These are phyloP conservation scores for Microsporum ferrugineum DNA, from an alignment of 2,329 filamentous ascomycete genomes.

Conservation along the genomic window DNA sequence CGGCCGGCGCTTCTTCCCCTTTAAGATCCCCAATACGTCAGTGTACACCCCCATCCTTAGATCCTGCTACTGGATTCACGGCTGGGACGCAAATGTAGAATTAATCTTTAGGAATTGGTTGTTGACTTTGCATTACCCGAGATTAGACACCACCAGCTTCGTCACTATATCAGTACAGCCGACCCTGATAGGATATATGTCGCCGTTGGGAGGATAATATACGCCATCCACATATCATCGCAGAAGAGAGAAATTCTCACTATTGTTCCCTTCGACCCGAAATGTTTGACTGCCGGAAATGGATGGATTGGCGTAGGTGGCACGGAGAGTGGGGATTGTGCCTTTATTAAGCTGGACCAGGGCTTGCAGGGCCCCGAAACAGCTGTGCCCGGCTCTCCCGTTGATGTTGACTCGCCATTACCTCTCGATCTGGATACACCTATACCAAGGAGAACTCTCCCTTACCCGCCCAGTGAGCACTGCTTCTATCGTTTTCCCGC, in stretches of 20 bases:
- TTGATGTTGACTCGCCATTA: constrained; percentile 47
- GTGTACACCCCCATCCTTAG: constrained; percentile 23
- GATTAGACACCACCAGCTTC: constrained; percentile 45
- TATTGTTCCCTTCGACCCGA: constrained; percentile 58
- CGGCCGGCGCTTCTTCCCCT: constrained; percentile 56
- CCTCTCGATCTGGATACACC: constrained; percentile 39
- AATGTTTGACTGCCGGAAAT: constrained; percentile 73
- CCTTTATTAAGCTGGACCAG: constrained; percentile 48
- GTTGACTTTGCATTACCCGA: neutral
- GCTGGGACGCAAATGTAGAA: neutral
- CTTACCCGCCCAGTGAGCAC: constrained; percentile 18
- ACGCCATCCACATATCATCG: constrained; percentile 56
- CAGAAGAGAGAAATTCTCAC: constrained; percentile 63
- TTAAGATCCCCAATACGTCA: constrained; percentile 55
- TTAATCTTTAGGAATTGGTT: neutral
- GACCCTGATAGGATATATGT: constrained; percentile 73
- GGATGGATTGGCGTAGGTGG: constrained; percentile 89
- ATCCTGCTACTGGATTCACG: neutral
- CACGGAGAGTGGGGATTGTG: constrained; percentile 71
- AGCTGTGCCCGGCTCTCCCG: constrained; percentile 4
- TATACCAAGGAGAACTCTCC: constrained; percentile 17
- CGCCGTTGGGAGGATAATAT: constrained; percentile 64
- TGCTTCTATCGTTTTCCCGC: neutral
- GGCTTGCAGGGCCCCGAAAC: constrained; percentile 13
- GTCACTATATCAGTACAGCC: constrained; percentile 76